phyloP scores from a whole-genome alignment of 1,284 basidiomycete genomes.

The Rhodotorula sp. region DNA sequence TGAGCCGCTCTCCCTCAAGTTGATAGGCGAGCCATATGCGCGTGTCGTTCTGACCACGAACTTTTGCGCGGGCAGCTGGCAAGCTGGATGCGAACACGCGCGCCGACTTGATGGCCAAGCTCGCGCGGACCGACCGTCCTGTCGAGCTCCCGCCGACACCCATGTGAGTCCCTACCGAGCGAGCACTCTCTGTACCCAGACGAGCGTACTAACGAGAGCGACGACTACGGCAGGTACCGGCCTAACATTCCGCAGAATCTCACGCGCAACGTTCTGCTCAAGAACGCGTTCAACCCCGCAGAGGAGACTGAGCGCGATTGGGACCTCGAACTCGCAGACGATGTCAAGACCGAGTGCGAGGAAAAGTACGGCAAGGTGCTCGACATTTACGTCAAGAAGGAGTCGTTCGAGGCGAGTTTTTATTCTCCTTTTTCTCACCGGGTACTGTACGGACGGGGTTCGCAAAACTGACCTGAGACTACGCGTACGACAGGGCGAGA shows the following conservation, averaged over 20 bases:
- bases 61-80: constrained; percentile 47
- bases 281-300: constrained; percentile 96
- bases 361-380: constrained; percentile 82
- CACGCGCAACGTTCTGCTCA: constrained; percentile 58
- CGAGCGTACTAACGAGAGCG: too few species aligned
- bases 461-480: not conserved
- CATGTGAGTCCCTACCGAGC: too few species aligned
- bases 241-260: constrained; percentile 48
- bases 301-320: constrained; percentile 95
- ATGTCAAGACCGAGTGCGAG: constrained; percentile 88
- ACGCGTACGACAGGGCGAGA: constrained; percentile 87
- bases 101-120: constrained; percentile 98
- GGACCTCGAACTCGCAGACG: constrained; percentile 93
- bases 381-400: constrained; percentile 88
- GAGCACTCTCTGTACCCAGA: too few species aligned
- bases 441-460: too few species aligned
- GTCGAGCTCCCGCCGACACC: constrained; percentile 54
- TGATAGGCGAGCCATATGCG: too few species aligned
- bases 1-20: not conserved
- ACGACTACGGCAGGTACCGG: too few species aligned
- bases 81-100: constrained; percentile 92
- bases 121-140: constrained; percentile 75
- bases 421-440: too few species aligned
- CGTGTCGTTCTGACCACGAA: not conserved
- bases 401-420: constrained; percentile 68